phyloP scores from a whole-genome alignment of 2,329 filamentous ascomycete species.

The Colletotrichum theobromicola region DNA sequence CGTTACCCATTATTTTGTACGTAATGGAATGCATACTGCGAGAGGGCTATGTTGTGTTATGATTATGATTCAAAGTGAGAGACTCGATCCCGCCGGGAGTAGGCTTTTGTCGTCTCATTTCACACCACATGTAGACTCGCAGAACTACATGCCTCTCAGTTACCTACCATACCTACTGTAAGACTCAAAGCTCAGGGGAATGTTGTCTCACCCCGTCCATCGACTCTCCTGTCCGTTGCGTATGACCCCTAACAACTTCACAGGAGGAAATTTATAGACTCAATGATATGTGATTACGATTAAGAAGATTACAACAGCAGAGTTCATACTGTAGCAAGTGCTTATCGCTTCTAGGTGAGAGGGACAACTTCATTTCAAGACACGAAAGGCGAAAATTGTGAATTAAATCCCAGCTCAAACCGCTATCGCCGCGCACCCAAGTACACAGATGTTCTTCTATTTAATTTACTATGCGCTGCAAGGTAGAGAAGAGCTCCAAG shows the following conservation, averaged over 20 bases:
- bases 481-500: background rate
- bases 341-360: background rate
- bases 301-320: background rate
- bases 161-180: background rate
- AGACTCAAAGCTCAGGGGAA: background rate
- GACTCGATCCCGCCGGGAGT: no score
- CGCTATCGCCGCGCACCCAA: background rate
- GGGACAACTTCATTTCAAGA: background rate
- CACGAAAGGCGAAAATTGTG: background rate
- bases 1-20: no score
- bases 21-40: no score
- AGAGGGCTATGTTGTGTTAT: no score
- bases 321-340: background rate
- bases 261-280: background rate
- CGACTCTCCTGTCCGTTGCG: background rate
- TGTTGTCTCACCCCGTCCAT: background rate
- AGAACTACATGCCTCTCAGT: background rate
- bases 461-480: background rate
- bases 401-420: background rate
- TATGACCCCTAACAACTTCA: background rate
- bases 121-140: fast-evolving
- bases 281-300: background rate
- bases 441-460: background rate
- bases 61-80: no score
- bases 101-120: no score